phyloP scores from a whole-genome alignment of 257 asterid species.

The Knoxia roxburghii region DNA sequence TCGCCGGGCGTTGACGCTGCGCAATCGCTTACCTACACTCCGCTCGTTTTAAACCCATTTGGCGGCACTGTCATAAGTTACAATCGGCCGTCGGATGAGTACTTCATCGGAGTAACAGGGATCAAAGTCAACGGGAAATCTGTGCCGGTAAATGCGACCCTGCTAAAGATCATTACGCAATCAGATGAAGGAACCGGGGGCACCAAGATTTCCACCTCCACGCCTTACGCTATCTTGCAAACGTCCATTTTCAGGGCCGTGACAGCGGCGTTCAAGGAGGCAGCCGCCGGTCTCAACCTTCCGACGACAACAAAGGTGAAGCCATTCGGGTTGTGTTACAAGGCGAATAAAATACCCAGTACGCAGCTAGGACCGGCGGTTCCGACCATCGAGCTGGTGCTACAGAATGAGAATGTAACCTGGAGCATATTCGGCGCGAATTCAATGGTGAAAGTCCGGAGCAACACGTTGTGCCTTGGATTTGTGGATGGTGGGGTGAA shows the following conservation, averaged over 20 bases:
- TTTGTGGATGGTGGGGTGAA: conserved; percentile 20
- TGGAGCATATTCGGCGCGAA: conserved; percentile 16
- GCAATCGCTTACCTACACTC: conserved; percentile 23
- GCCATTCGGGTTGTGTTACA: conserved; percentile 22
- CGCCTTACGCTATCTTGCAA: conserved; percentile 20
- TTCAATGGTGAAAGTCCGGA: conserved; percentile 3
- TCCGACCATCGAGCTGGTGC: conserved; percentile 27
- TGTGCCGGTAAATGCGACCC: conserved; percentile 20
- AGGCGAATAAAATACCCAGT: conserved; percentile 2
- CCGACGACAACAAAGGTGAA: conserved; percentile 11
- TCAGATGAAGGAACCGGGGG: conserved; percentile 22
- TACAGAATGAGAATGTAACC: conserved; percentile 1
- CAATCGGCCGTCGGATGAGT: conserved; percentile 26
- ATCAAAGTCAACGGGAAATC: conserved; percentile 19
- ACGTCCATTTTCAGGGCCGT: conserved; percentile 17
- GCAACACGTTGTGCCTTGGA: conserved; percentile 29
- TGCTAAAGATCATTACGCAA: neutral
- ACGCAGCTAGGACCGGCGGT: conserved; percentile 20
- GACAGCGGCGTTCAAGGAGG: conserved; percentile 8
- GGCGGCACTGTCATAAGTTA: conserved; percentile 19
- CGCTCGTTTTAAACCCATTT: conserved; percentile 16
- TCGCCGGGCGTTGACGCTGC: conserved; percentile 23
- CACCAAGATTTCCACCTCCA: conserved; percentile 25
- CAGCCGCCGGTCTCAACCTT: conserved; percentile 19
- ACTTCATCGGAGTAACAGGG: conserved; percentile 29